phyloP scores from a whole-genome alignment of 345 rosid genomes.

The Rubroshorea leprosula region DNA sequence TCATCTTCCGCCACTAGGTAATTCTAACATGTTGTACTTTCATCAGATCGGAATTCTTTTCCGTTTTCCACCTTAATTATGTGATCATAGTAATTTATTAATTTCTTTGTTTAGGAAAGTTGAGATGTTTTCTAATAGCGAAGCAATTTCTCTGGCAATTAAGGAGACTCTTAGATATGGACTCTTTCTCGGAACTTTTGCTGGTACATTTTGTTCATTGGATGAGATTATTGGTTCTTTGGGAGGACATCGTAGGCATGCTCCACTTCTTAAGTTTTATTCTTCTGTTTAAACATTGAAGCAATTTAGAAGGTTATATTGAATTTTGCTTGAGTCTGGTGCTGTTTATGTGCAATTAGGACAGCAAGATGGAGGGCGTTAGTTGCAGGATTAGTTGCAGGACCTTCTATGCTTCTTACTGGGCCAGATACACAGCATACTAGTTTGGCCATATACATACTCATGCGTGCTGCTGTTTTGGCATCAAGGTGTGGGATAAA shows the following conservation, averaged over 20 bases:
- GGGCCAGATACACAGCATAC: slow-evolving; percentile 80
- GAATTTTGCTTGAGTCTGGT: slow-evolving; percentile 10
- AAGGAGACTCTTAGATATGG: slow-evolving; percentile 92
- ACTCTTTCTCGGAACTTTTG: slow-evolving; percentile 80
- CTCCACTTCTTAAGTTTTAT: slow-evolving; percentile 11
- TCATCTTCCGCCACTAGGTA: slow-evolving; percentile 40
- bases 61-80: background rate
- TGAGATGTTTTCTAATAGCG: slow-evolving; percentile 52
- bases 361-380: slow-evolving; percentile 87
- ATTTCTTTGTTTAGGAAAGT: slow-evolving; percentile 39
- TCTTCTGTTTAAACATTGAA: background rate
- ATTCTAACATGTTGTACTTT: background rate
- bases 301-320: slow-evolving; percentile 2
- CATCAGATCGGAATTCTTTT: background rate
- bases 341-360: slow-evolving; percentile 33
- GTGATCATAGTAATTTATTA: background rate
- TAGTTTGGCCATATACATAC: slow-evolving; percentile 79
- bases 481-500: slow-evolving; percentile 94
- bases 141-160: slow-evolving; percentile 58
- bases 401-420: slow-evolving; percentile 91
- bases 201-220: slow-evolving; percentile 80
- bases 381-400: slow-evolving; percentile 82
- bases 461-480: slow-evolving; percentile 91
- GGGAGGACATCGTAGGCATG: slow-evolving; percentile 71
- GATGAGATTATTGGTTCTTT: slow-evolving; percentile 70